Percentiles rank a stretch among this genome's conserved stretches.
These are phyloP conservation scores for Boletus rufocinnamomeus DNA, from an alignment of 768 basidiomycete genomes.

Conservation along the genomic window DNA sequence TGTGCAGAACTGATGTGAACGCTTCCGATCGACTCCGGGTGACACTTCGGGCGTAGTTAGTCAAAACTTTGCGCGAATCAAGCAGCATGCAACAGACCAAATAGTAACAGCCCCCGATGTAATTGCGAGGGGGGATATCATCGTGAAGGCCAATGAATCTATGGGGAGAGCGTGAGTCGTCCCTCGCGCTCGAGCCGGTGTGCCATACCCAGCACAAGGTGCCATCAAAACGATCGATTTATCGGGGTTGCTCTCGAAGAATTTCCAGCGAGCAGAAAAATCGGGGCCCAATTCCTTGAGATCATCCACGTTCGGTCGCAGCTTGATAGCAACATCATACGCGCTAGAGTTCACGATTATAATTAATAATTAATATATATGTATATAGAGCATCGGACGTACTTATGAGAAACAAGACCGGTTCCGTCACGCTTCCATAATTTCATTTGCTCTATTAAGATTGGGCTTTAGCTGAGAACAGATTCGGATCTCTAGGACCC, in stretches of 20 bases:
- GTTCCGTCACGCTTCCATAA: constrained; percentile 42
- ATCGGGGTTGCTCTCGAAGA: constrained; percentile 53
- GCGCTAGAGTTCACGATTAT: constrained; percentile 37
- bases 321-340: constrained; percentile 56
- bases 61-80: neutral
- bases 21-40: constrained; percentile 49
- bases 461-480: constrained; percentile 11
- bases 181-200: neutral
- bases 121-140: constrained; percentile 16
- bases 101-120: constrained; percentile 28
- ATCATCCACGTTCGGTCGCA: constrained; percentile 53
- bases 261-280: constrained; percentile 53
- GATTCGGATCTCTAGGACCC: neutral
- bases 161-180: neutral
- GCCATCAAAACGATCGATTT: constrained; percentile 54
- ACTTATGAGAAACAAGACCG: constrained; percentile 62
- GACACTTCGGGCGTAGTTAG: constrained; percentile 25
- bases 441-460: constrained; percentile 31
- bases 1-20: constrained; percentile 49
- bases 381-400: constrained; percentile 10
- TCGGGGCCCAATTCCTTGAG: constrained; percentile 49
- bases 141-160: constrained; percentile 17
- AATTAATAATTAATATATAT: neutral
- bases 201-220: constrained; percentile 40
- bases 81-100: constrained; percentile 24